Conservation (phyloP, 2,329 filamentous ascomycete genomes). For the Fusarium oxysporum region DNA sequence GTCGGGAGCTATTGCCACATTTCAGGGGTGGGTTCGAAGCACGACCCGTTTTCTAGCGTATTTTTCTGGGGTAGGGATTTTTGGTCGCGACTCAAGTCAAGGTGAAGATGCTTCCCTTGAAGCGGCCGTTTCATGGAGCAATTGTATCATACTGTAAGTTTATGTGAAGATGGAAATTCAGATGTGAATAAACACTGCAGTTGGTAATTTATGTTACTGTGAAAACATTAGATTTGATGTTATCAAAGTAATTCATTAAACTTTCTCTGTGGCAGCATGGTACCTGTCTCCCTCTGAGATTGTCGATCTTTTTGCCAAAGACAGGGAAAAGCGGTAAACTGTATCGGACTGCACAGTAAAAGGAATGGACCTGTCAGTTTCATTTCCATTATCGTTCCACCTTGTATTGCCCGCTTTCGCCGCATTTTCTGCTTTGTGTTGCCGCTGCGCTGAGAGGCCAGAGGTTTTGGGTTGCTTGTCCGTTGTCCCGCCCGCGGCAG, state of each 20-base stretch:
- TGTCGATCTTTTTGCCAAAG: conserved; percentile 32
- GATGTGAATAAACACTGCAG: fast-evolving
- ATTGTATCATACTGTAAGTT: neutral
- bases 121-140: neutral
- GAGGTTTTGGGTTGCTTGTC: conserved; percentile 7
- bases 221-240: neutral
- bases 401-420: conserved; percentile 21
- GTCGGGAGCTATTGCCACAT: conserved; percentile 34
- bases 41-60: conserved; percentile 41
- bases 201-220: fast-evolving
- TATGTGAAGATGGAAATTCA: neutral
- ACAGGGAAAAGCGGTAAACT: conserved; percentile 25
- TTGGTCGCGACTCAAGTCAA: conserved; percentile 10
- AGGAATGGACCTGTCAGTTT: conserved; percentile 3
- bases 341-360: neutral
- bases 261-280: neutral
- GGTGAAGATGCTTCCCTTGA: conserved; percentile 4
- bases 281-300: conserved; percentile 14
- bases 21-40: conserved; percentile 26
- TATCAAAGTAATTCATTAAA: neutral
- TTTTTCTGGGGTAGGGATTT: conserved; percentile 34
- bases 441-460: conserved; percentile 26
- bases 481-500: conserved; percentile 15
- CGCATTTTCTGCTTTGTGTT: conserved; percentile 27
- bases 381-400: conserved; percentile 29